These are phyloP conservation scores for Larix kaempferi DNA, from an alignment of 75 land plant species.

Conservation along the genomic window DNA sequence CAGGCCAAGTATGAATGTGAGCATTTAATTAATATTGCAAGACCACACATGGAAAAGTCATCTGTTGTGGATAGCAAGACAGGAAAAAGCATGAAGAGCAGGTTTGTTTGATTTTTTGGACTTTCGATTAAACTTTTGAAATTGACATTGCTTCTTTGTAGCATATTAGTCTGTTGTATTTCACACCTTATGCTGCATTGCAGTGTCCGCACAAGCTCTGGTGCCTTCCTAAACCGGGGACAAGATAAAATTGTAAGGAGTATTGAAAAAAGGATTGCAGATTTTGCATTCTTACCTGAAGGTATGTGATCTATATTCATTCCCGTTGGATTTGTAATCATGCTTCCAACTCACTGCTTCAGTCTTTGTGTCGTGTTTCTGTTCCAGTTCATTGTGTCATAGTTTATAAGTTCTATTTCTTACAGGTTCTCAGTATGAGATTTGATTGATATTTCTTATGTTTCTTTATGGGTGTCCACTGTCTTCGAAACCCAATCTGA, in stretches of 20 bases:
- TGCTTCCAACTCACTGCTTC: neutral
- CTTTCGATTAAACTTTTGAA: neutral
- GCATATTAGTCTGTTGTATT: neutral
- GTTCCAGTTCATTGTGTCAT: neutral
- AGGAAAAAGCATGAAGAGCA: constrained; percentile 24
- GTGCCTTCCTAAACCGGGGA: constrained; percentile 33
- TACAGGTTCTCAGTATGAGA: neutral
- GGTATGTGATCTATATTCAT: constrained; percentile 16
- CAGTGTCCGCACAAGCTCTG: constrained; percentile 55
- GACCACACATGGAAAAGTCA: constrained; percentile 21
- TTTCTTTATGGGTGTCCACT: neutral
- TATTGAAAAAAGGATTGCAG: constrained; percentile 44
- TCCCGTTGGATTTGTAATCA: neutral
- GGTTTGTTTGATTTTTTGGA: constrained; percentile 3
- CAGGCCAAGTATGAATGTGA: constrained; percentile 28
- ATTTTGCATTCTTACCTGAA: constrained; percentile 32
- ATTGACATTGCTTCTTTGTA: too few species aligned
- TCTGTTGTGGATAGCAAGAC: constrained; percentile 25
- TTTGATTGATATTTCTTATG: neutral
- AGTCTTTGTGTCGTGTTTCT: neutral
- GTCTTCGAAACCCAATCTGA: too few species aligned
- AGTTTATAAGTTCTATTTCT: neutral
- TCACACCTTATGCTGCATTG: neutral
- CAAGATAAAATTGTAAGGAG: constrained; percentile 28
- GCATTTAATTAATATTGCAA: constrained; percentile 17